Conservation (phyloP, 2,329 filamentous ascomycete species). For the Zopfia rhizophila region DNA sequence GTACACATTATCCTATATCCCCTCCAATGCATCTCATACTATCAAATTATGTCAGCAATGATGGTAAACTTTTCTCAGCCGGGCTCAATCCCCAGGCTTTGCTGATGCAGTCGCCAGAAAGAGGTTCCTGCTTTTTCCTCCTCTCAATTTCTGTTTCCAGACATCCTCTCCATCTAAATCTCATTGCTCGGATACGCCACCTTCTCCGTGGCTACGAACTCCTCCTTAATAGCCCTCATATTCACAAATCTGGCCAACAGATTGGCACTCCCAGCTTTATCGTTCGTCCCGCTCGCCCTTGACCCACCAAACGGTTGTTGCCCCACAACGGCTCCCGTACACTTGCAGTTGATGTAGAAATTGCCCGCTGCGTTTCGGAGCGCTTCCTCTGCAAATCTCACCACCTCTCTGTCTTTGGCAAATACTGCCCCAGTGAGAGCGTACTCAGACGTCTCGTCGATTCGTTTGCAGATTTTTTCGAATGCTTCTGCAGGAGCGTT, state of each 20-base stretch:
- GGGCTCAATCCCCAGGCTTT: no score
- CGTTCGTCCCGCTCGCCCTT: conserved; percentile 66
- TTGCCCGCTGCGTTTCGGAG: conserved; percentile 80
- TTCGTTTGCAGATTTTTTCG: conserved; percentile 67
- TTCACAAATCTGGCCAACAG: conserved; percentile 65
- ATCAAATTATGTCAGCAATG: no score
- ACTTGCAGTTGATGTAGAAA: conserved; percentile 89
- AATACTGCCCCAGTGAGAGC: conserved; percentile 82
- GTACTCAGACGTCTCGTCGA: conserved; percentile 80
- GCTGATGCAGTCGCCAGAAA: no score
- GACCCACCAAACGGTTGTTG: conserved; percentile 65
- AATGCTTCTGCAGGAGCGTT: conserved; percentile 67
- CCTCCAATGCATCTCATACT: no score
- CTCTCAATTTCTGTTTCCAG: no score
- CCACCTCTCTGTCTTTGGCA: conserved; percentile 72
- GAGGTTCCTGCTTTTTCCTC: no score
- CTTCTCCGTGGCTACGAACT: conserved; percentile 59
- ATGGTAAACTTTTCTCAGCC: no score
- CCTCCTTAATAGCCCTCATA: conserved; percentile 67
- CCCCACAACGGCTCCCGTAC: conserved; percentile 61
- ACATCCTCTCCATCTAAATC: conserved; percentile 39
- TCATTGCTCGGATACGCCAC: conserved; percentile 66
- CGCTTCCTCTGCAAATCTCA: conserved; percentile 75
- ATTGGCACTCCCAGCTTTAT: conserved; percentile 66
- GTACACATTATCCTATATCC: no score